Percentiles rank a stretch among this genome's conserved stretches.
These are phyloP conservation scores for Scutellaria minor DNA, from an alignment of 257 asterid genomes.

Conservation along the genomic window DNA sequence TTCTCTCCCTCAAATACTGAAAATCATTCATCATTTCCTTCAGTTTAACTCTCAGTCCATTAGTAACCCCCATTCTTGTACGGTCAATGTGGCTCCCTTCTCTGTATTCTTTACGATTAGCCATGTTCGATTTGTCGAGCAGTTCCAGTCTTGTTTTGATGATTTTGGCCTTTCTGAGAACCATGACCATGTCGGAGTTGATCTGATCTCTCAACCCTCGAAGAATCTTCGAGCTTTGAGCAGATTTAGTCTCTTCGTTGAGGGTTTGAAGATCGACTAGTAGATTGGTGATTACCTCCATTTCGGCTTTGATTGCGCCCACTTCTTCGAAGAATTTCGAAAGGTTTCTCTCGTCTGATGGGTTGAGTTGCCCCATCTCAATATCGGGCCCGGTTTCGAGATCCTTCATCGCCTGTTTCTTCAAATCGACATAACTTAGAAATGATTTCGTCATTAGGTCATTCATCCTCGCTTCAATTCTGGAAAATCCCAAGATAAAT, in stretches of 20 bases:
- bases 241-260: slow-evolving; percentile 56
- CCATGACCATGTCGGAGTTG: slow-evolving; percentile 58
- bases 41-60: slow-evolving; percentile 66
- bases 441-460: slow-evolving; percentile 82
- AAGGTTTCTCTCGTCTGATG: slow-evolving; percentile 56
- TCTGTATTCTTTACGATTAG: slow-evolving; percentile 44
- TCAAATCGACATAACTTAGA: slow-evolving; percentile 72
- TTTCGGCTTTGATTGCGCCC: slow-evolving; percentile 55
- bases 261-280: slow-evolving; percentile 72
- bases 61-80: slow-evolving; percentile 67
- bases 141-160: slow-evolving; percentile 64
- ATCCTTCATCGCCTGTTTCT: slow-evolving; percentile 78
- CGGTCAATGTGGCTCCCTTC: slow-evolving; percentile 68
- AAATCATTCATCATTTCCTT: slow-evolving; percentile 73
- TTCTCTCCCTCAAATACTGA: slow-evolving; percentile 62
- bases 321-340: slow-evolving; percentile 69
- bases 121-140: slow-evolving; percentile 66
- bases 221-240: slow-evolving; percentile 58
- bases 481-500: slow-evolving; percentile 23
- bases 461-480: slow-evolving; percentile 66
- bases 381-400: slow-evolving; percentile 56
- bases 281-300: slow-evolving; percentile 69
- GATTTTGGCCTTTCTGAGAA: slow-evolving; percentile 66
- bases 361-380: slow-evolving; percentile 75
- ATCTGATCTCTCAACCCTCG: slow-evolving; percentile 70